These are phyloP conservation scores for Russula sp. DNA, from an alignment of 768 basidiomycete genomes.

Conservation along the genomic window DNA sequence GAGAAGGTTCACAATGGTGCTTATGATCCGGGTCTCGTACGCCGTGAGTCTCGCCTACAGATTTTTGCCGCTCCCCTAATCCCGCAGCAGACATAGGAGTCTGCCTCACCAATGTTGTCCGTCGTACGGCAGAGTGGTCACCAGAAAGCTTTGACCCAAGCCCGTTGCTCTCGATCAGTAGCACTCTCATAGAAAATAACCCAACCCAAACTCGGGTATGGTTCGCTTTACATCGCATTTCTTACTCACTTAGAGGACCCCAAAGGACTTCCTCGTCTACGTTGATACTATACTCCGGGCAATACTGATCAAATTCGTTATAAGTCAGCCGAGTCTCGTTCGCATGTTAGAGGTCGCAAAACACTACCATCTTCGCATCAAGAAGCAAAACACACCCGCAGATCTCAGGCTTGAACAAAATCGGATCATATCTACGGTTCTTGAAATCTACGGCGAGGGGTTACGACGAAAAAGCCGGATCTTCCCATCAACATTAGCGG, in stretches of 20 bases:
- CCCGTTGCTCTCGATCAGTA: constrained; percentile 46
- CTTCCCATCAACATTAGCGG: constrained; percentile 41
- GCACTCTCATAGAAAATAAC: constrained; percentile 54
- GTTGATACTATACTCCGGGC: constrained; percentile 58
- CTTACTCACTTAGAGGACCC: not conserved
- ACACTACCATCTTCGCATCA: constrained; percentile 33
- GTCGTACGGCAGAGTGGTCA: constrained; percentile 52
- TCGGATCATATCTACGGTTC: constrained; percentile 19
- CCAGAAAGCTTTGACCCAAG: constrained; percentile 48
- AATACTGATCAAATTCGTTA: constrained; percentile 43
- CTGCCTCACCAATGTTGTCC: constrained; percentile 46
- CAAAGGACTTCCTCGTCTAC: constrained; percentile 52
- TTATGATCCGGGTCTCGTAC: constrained; percentile 49
- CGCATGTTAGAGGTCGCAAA: constrained; percentile 46
- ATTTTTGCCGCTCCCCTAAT: not conserved
- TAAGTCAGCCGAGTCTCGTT: constrained; percentile 40
- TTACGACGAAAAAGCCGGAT: constrained; percentile 49
- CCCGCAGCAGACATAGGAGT: constrained; percentile 46
- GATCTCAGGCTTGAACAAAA: constrained; percentile 18
- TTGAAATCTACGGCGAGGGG: constrained; percentile 50
- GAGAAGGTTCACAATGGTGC: constrained; percentile 51
- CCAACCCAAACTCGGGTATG: constrained; percentile 49
- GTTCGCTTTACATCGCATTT: constrained; percentile 3
- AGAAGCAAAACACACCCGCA: constrained; percentile 11
- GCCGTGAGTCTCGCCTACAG: constrained; percentile 35